phyloP scores from a whole-genome alignment of 176 grass and related monocot genomes.

The Stipa capillata region DNA sequence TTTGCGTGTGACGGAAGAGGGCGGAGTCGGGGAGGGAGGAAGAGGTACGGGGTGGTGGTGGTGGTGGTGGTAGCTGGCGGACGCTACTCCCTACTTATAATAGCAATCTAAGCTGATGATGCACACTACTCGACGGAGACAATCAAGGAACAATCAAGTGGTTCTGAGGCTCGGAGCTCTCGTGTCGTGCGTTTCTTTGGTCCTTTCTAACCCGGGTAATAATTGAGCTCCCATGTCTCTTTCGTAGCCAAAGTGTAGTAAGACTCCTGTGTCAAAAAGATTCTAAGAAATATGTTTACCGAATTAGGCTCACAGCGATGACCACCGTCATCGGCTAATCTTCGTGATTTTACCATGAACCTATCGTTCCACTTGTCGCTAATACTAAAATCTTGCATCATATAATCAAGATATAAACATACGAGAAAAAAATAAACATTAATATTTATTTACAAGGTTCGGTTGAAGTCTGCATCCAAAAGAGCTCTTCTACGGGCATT shows the following conservation, averaged over 20 bases:
- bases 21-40: not conserved
- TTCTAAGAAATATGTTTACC: no score
- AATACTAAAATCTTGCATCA: no score
- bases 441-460: no score
- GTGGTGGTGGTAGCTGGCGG: not conserved
- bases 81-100: conserved; percentile 22
- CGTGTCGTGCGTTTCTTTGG: not conserved
- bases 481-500: no score
- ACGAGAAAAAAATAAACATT: no score
- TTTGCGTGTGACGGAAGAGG: not conserved
- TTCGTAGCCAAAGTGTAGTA: not conserved
- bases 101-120: conserved; percentile 4
- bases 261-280: no score
- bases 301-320: no score
- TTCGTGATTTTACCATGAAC: no score
- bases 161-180: not conserved
- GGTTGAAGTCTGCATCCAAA: no score
- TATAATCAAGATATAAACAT: no score
- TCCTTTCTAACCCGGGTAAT: not conserved
- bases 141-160: not conserved
- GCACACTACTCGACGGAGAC: conserved; percentile 17
- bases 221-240: not conserved
- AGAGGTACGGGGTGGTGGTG: not conserved
- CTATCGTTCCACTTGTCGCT: no score
- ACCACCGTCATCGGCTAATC: no score